Evolutionary conservation across 169 alveolate genomes (phyloP).

Genomic region (Cryptosporidium viatorum): DNA sequence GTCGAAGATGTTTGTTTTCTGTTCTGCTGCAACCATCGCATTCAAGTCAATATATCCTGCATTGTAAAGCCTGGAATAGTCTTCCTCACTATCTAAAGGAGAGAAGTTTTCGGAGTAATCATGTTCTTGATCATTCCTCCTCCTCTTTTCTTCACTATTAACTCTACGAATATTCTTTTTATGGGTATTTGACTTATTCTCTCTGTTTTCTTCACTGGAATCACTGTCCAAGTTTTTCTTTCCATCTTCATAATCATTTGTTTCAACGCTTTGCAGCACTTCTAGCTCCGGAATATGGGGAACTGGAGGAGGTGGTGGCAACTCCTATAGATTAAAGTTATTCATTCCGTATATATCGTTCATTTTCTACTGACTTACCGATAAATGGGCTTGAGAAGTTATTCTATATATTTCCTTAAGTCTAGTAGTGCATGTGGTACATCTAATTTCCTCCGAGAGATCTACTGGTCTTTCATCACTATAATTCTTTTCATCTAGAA

Average conservation of each 20-base stretch:
- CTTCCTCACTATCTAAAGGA: constrained; percentile 19
- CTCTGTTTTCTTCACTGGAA: background rate
- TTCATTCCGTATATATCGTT: background rate
- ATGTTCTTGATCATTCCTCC: background rate
- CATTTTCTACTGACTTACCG: constrained; percentile 33
- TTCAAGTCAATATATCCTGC: constrained; percentile 29
- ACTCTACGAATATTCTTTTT: constrained; percentile 9
- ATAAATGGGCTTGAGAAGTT: constrained; percentile 69
- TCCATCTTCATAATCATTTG: background rate
- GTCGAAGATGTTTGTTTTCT: constrained; percentile 14
- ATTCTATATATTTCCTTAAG: constrained; percentile 65
- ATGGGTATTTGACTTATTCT: background rate
- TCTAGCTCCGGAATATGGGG: constrained; percentile 70
- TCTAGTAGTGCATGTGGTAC: constrained; percentile 70
- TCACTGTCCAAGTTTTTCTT: background rate
- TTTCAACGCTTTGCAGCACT: constrained; percentile 22
- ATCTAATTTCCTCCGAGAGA: constrained; percentile 53
- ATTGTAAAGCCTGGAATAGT: constrained; percentile 16
- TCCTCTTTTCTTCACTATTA: background rate
- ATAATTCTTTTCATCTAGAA: constrained; percentile 59
- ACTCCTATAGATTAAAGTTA: constrained; percentile 5
- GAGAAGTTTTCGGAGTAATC: background rate
- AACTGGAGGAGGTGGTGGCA: constrained; percentile 74
- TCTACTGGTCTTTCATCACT: constrained; percentile 54
- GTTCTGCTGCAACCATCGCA: constrained; percentile 24